These are phyloP conservation scores for Elongisporangium anandrum DNA, from an alignment of 352 stramenopile species.

Conservation along the genomic window DNA sequence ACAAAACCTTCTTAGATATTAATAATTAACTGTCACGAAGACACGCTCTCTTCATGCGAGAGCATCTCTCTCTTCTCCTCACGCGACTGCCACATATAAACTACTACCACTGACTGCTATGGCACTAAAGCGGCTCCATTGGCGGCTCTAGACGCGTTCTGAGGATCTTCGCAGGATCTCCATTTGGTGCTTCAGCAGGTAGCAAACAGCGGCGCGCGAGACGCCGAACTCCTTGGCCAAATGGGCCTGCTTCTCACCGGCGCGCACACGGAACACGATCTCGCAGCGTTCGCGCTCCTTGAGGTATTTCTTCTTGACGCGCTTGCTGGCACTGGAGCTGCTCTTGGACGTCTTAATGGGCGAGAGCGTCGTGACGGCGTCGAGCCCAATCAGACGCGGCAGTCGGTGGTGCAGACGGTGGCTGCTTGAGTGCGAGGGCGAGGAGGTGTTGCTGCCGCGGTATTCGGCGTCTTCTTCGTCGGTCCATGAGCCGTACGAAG, in stretches of 20 bases:
- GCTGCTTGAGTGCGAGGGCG: slow-evolving; percentile 1
- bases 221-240: slow-evolving; percentile 65
- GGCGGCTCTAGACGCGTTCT: slow-evolving; percentile 7
- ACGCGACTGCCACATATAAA: background rate
- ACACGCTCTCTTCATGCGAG: background rate
- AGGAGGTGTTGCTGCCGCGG: background rate
- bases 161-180: slow-evolving; percentile 51
- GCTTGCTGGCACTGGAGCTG: slow-evolving; percentile 11
- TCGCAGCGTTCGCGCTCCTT: slow-evolving; percentile 59
- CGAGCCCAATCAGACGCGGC: background rate
- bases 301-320: slow-evolving; percentile 66
- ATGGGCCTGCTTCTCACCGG: slow-evolving; percentile 55
- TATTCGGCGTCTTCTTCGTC: slow-evolving; percentile 27
- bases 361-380: background rate
- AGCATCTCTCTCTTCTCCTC: background rate
- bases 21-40: background rate
- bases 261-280: slow-evolving; percentile 54
- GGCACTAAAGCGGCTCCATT: background rate
- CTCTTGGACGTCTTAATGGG: background rate
- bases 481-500: slow-evolving; percentile 11
- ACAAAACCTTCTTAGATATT: background rate
- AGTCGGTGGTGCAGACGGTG: slow-evolving; percentile 2
- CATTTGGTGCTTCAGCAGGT: slow-evolving; percentile 59
- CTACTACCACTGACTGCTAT: background rate
- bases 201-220: slow-evolving; percentile 56